Base-by-base conservation (phyloP, 1,139 yeast genomes). In the Pichia cactophila region DNA sequence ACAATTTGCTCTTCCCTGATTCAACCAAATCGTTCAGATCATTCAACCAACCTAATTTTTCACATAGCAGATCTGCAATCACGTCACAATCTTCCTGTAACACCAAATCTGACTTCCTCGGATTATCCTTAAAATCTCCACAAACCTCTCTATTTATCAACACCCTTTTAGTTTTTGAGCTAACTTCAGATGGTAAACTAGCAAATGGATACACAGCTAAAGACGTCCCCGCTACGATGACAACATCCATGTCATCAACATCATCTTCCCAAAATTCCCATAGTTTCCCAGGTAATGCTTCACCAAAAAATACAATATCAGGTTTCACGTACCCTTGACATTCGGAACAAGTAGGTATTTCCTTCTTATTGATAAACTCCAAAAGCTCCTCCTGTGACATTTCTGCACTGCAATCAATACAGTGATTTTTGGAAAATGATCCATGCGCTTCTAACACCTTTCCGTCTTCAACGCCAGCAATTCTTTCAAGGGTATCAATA, bases 281-380 rank as follows among this genome's bases (percentile, higher is more conserved):
- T 61, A 89, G 86, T 50, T 70, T 69, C 1, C 58, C 60, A 0
- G 97, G 97, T 26, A 90, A 70, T 0, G 82, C 77, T 65, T 90
- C 97, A 1, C 97, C 97, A 68, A 89, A 90, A 60, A 90, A 90
- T 0, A 87, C 95, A 56, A 90, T 92, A 59, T 87, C 94, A 0
- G 97, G 98, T 61, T 90, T 90, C 35, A 92, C 89, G 41, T 80
- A 74, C 0, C 96, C 95, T 2, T 69, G 60, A 66, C 97, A 90
- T 42, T 67, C 61, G 3, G 55, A 40, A 55, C 83, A 78, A 10
- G 51, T 56, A 41, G 66, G 69, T 31, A 61, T 65, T 23, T 55
- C 51, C 41, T 42, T 54, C 4, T 54, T 57, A 50, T 69, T 65
- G 54, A 68, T 68, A 23, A 57, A 57, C 5, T 59, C 54, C 55